Evolutionary conservation across 768 basidiomycete species (phyloP).

Genomic region (Tylopilus sp.): DNA sequence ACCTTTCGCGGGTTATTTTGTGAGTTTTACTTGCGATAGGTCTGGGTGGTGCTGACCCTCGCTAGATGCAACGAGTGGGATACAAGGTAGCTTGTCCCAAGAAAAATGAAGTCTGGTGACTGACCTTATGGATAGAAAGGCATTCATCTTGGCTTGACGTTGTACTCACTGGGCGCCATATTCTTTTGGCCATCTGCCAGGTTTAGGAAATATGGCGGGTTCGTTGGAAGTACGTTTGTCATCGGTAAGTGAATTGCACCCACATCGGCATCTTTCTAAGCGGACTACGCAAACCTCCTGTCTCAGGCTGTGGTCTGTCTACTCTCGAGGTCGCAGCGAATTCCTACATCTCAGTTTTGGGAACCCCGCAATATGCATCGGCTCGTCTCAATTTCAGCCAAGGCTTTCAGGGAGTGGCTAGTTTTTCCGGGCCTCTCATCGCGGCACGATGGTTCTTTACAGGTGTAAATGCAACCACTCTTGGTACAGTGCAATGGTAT

Average conservation of each 20-base stretch:
- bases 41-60: neutral
- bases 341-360: slow-evolving; percentile 73
- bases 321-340: slow-evolving; percentile 74
- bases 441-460: slow-evolving; percentile 73
- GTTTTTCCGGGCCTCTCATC: slow-evolving; percentile 71
- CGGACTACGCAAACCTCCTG: neutral
- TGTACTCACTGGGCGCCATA: slow-evolving; percentile 65
- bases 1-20: slow-evolving; percentile 55
- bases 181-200: slow-evolving; percentile 79
- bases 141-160: slow-evolving; percentile 56
- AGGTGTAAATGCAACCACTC: slow-evolving; percentile 54
- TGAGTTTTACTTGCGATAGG: slow-evolving; percentile 31
- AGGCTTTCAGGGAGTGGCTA: slow-evolving; percentile 74
- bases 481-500: slow-evolving; percentile 69
- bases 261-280: neutral
- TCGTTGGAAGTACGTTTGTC: slow-evolving; percentile 71
- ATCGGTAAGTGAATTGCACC: slow-evolving; percentile 43
- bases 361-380: slow-evolving; percentile 65
- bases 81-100: slow-evolving; percentile 51
- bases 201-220: slow-evolving; percentile 64
- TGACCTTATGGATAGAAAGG: slow-evolving; percentile 40
- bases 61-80: slow-evolving; percentile 56
- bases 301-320: slow-evolving; percentile 58
- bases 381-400: slow-evolving; percentile 78
- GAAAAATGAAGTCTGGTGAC: neutral